Base-by-base conservation (phyloP, 768 basidiomycete species). In the Mycena olivaceomarginata region DNA sequence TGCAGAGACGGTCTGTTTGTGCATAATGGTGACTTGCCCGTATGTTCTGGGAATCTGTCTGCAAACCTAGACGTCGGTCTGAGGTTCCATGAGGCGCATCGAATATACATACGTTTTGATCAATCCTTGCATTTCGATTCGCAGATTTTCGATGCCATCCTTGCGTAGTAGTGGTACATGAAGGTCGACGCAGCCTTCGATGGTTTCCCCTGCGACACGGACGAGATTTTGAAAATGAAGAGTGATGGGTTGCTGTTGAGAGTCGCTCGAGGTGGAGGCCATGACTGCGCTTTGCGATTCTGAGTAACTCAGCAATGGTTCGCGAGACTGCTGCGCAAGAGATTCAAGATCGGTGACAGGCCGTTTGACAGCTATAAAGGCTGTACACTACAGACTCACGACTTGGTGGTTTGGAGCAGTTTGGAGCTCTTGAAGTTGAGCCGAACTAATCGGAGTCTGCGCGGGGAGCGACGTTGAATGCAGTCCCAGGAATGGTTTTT, bases 201-300 rank as follows among this genome's bases (percentile, higher is more conserved):
- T 60, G 0, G 40, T 46, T 31, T 70, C 69, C 20, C 69, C 69
- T n/a, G 69, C 69, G 16, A 70, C 69, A 25, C 69, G 69, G 15
- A 70, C 43, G 18, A 60, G 15, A 31, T 70, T 70, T 45, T 41
- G 56, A 8, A 70, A 70, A 39, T 60, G 56, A 25, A 70, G 57
- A n/a, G 69, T 60, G 18, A 70, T 60, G 18, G 56, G 31, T 31
- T 31, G 31, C 31, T 31, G 40, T 25, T 57, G 68, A 2, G 40
- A 7, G 25, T 39, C 22, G 43, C 15, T 31, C 40, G 40, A 59
- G 18, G 20, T 53, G 20, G 68, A 59, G n/a, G 68, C 22, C 68
- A 69, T 69, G 68, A 22, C 13, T 51, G 45, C 51, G 2, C 7
- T 53, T 31, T 31, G 31, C 3, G 31, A 31, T 31, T 3, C 31